Conservation (phyloP, 73 alveolate genomes). For the Blepharisma stoltei region DNA sequence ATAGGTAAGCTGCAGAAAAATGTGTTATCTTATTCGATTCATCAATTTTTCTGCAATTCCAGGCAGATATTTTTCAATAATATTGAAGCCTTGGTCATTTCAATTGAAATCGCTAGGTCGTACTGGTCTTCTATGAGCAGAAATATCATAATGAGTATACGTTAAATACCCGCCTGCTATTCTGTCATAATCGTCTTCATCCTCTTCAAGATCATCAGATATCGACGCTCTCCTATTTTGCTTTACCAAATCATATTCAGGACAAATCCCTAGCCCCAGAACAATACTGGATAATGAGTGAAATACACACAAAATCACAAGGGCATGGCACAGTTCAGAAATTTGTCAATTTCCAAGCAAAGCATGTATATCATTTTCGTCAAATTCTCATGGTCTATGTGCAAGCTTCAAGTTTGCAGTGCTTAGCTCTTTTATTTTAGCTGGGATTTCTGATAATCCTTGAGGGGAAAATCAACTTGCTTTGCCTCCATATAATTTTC, state of each 20-base stretch:
- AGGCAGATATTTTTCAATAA: neutral
- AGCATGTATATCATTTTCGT: neutral
- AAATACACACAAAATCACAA: neutral
- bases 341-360: neutral
- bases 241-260: neutral
- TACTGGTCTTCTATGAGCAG: neutral
- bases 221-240: neutral
- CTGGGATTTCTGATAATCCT: neutral
- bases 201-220: neutral
- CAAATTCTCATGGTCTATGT: constrained; percentile 21
- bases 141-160: neutral
- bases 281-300: constrained; percentile 5
- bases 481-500: neutral
- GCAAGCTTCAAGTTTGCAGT: constrained; percentile 15
- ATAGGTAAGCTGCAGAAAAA: too few relatives aligned
- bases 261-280: neutral
- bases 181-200: neutral
- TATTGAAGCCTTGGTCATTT: neutral
- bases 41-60: neutral
- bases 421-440: neutral
- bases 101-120: neutral
- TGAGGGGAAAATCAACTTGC: neutral
- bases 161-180: neutral
- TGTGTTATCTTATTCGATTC: neutral
- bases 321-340: neutral